Percentiles rank a stretch among this genome's conserved stretches.
Evolutionary conservation across 768 basidiomycete species (phyloP).

Genomic region (Lanmaoa pseudosensibilis): DNA sequence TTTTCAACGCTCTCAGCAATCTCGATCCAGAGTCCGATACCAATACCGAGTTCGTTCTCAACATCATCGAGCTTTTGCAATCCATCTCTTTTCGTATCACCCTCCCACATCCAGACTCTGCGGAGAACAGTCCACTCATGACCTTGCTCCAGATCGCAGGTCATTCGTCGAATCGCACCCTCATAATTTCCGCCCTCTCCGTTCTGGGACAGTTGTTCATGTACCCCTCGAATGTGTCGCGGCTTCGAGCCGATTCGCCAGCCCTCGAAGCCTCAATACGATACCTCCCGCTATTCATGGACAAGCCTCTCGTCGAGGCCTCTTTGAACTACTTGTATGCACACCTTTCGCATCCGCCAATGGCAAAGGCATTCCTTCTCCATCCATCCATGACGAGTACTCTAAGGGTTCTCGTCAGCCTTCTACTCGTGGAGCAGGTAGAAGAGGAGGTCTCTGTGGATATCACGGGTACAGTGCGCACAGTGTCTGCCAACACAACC

Average conservation of each 20-base stretch:
- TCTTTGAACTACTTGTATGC: constrained; percentile 73
- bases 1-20: constrained; percentile 63
- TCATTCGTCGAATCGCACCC: constrained; percentile 66
- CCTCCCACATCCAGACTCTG: constrained; percentile 37
- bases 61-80: constrained; percentile 71
- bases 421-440: constrained; percentile 69
- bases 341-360: constrained; percentile 70
- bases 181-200: constrained; percentile 66
- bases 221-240: constrained; percentile 55
- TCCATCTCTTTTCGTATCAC: constrained; percentile 50
- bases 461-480: constrained; percentile 58
- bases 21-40: constrained; percentile 62
- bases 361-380: constrained; percentile 76
- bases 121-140: constrained; percentile 51
- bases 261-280: constrained; percentile 64
- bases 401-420: constrained; percentile 62
- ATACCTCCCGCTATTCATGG: constrained; percentile 71
- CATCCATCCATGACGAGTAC: constrained; percentile 70
- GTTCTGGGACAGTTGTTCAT: constrained; percentile 63
- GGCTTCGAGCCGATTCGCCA: constrained; percentile 55
- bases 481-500: constrained; percentile 53
- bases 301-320: constrained; percentile 68
- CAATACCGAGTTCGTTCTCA: constrained; percentile 70
- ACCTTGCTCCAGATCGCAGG: constrained; percentile 56
- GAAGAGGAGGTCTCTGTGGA: constrained; percentile 67